phyloP scores from a whole-genome alignment of 2,329 filamentous ascomycete genomes.

The Colletotrichum lupini region DNA sequence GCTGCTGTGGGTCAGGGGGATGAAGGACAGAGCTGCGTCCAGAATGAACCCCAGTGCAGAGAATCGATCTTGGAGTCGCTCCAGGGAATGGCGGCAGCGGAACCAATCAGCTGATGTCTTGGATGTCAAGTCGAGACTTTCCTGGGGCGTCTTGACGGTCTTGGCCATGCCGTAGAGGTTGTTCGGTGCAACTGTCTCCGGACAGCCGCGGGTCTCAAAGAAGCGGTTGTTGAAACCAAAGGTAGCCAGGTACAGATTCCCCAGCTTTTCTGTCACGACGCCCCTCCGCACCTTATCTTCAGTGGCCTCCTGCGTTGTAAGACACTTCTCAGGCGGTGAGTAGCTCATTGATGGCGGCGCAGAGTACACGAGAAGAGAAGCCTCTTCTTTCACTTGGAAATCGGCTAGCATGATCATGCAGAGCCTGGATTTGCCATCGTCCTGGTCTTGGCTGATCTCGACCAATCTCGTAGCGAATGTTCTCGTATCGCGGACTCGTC shows the following conservation, averaged over 20 bases:
- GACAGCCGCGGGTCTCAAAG: conserved; percentile 50
- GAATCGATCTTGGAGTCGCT: conserved; percentile 45
- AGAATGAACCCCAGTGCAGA: conserved; percentile 54
- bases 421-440: conserved; percentile 47
- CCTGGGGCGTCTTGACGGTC: conserved; percentile 48
- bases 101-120: conserved; percentile 56
- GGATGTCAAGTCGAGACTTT: conserved; percentile 41
- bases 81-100: conserved; percentile 39
- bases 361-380: conserved; percentile 50
- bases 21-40: conserved; percentile 56
- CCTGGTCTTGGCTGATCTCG: conserved; percentile 53
- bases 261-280: conserved; percentile 38
- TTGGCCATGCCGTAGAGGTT: conserved; percentile 55
- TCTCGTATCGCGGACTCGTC: conserved; percentile 53
- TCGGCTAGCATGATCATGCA: conserved; percentile 58
- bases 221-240: conserved; percentile 45
- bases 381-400: conserved; percentile 55
- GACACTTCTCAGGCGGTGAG: conserved; percentile 41
- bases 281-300: conserved; percentile 40
- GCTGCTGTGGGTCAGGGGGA: conserved; percentile 54
- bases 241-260: conserved; percentile 37
- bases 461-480: conserved; percentile 60
- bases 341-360: conserved; percentile 47
- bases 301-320: conserved; percentile 31
- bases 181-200: conserved; percentile 54